Conservation (phyloP, 2,329 filamentous ascomycete species). For the Ceratocystis huliohia region DNA sequence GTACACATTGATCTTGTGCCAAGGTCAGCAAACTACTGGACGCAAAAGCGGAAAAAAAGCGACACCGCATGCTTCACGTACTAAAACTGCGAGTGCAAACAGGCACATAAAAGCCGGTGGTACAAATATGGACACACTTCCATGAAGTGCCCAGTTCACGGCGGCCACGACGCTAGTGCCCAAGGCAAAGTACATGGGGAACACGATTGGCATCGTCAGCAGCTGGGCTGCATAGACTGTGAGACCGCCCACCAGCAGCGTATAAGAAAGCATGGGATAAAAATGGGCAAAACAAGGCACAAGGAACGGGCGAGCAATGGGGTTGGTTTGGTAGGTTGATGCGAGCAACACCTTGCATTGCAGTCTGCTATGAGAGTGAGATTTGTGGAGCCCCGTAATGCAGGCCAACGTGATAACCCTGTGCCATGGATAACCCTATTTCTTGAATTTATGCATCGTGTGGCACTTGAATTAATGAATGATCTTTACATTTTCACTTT, state of each 20-base stretch:
- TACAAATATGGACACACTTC: constrained; percentile 5
- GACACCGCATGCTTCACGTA: neutral
- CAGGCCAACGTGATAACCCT: too few relatives aligned
- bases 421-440: too few relatives aligned
- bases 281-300: neutral
- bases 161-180: neutral
- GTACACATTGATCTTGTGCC: constrained; percentile 11
- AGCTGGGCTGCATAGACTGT: constrained; percentile 15
- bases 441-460: too few relatives aligned
- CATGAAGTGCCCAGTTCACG: neutral
- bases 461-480: too few relatives aligned
- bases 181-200: constrained; percentile 14
- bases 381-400: too few relatives aligned
- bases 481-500: too few relatives aligned
- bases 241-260: constrained; percentile 9
- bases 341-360: neutral
- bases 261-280: constrained; percentile 1
- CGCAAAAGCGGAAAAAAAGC: neutral
- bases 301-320: too few relatives aligned
- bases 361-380: too few relatives aligned
- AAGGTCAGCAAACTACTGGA: neutral
- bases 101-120: neutral
- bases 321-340: neutral
- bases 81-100: neutral
- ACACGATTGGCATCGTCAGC: constrained; percentile 9